Evolutionary conservation across 192 early-diverging fungal genomes (phyloP).

Genomic region (Coemansia sp.): DNA sequence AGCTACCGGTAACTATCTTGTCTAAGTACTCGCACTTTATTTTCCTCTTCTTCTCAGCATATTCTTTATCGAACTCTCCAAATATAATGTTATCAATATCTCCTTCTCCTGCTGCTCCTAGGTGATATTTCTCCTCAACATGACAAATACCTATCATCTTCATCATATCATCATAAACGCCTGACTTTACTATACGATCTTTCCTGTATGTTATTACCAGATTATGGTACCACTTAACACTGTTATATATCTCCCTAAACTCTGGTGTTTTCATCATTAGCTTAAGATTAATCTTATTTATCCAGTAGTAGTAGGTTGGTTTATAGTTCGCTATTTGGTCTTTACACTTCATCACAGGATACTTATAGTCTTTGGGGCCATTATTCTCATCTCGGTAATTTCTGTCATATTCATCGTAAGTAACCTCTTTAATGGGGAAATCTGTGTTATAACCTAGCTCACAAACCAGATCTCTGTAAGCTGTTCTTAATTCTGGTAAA

Average conservation of each 20-base stretch:
- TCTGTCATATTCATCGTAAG: neutral
- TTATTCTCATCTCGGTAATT: neutral
- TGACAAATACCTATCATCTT: neutral
- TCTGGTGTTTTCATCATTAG: neutral
- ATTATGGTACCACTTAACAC: neutral
- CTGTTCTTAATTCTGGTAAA: neutral
- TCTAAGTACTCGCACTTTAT: too few species aligned
- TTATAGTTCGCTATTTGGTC: neutral
- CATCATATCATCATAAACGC: neutral
- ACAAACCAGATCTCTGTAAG: neutral
- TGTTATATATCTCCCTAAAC: neutral
- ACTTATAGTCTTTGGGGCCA: neutral
- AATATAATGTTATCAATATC: too few species aligned
- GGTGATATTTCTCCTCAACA: constrained; percentile 4
- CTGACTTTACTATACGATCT: neutral
- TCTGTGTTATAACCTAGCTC: too few species aligned
- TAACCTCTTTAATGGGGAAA: neutral
- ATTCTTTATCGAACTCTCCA: too few species aligned
- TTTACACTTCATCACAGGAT: neutral
- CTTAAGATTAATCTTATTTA: constrained; percentile 1
- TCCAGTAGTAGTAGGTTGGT: neutral
- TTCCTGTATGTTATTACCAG: neutral
- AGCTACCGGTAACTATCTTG: too few species aligned
- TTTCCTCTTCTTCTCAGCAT: too few species aligned
- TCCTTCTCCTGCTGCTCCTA: neutral